Percentiles rank a stretch among this genome's conserved stretches.
phyloP scores from a whole-genome alignment of 768 basidiomycete genomes.

The Boletus sp. region DNA sequence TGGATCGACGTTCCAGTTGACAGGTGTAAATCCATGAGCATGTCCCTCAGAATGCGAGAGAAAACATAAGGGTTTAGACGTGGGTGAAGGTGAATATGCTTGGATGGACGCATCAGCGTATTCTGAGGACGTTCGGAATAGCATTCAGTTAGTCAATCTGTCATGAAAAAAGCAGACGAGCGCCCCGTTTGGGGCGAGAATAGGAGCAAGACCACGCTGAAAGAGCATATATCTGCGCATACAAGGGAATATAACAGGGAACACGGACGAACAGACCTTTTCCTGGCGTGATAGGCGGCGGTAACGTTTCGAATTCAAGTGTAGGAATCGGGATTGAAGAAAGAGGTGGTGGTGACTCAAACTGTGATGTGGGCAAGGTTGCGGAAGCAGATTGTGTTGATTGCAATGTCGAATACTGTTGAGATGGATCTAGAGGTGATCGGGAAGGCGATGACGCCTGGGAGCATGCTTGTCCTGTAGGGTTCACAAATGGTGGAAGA shows the following conservation, averaged over 20 bases:
- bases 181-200: background rate
- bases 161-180: background rate
- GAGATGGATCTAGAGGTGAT: background rate
- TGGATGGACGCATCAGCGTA: slow-evolving; percentile 13
- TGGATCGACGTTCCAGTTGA: slow-evolving; percentile 7
- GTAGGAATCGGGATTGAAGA: background rate
- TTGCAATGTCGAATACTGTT: background rate
- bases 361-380: background rate
- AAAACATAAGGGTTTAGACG: background rate
- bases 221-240: background rate
- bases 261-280: slow-evolving; percentile 5
- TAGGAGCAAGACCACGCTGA: background rate
- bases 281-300: background rate
- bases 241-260: background rate
- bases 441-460: background rate
- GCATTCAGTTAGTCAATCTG: background rate
- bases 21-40: background rate
- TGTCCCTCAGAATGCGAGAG: background rate
- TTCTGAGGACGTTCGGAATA: slow-evolving; percentile 6
- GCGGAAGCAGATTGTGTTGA: background rate
- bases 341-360: background rate
- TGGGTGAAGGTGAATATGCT: background rate
- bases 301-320: background rate
- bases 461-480: background rate
- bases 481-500: background rate